These are phyloP conservation scores for Aureobasidium sp. DNA, from an alignment of 2,329 filamentous ascomycete genomes.

Conservation along the genomic window DNA sequence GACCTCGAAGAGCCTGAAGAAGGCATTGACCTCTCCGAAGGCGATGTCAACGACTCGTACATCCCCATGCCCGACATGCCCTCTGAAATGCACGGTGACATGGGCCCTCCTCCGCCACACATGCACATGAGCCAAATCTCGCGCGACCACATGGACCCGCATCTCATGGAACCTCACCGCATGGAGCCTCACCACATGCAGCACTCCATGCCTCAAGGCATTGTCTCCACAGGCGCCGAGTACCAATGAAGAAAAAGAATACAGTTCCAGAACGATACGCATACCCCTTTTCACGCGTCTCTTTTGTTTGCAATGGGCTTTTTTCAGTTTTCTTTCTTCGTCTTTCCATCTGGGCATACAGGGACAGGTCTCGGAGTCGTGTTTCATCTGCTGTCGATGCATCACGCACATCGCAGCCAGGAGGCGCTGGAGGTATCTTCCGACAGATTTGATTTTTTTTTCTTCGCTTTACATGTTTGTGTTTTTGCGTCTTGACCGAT, in stretches of 20 bases:
- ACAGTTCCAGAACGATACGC: slow-evolving; percentile 1
- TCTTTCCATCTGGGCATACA: slow-evolving; percentile 4
- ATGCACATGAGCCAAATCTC: slow-evolving; percentile 21
- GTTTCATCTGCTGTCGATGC: background rate
- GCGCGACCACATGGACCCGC: slow-evolving; percentile 1
- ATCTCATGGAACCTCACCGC: background rate
- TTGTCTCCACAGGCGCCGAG: slow-evolving; percentile 3
- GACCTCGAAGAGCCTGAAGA: slow-evolving; percentile 85
- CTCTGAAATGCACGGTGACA: background rate
- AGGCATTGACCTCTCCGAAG: slow-evolving; percentile 60
- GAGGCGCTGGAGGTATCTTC: background rate
- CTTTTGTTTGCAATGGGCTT: background rate
- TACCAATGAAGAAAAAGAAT: slow-evolving; percentile 11
- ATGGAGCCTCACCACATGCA: background rate
- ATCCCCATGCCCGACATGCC: slow-evolving; percentile 19
- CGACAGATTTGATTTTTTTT: background rate
- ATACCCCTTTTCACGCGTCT: slow-evolving; percentile 6
- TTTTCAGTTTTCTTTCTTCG: background rate
- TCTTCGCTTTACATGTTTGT: background rate
- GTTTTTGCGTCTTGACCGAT: background rate
- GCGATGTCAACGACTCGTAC: slow-evolving; percentile 20
- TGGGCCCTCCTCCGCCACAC: slow-evolving; percentile 22
- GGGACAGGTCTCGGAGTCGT: background rate
- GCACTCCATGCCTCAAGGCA: slow-evolving; percentile 1
- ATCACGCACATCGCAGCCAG: background rate